Evolutionary conservation across 1,284 basidiomycete species (phyloP).

Genomic region (Coriolopsis trogii): DNA sequence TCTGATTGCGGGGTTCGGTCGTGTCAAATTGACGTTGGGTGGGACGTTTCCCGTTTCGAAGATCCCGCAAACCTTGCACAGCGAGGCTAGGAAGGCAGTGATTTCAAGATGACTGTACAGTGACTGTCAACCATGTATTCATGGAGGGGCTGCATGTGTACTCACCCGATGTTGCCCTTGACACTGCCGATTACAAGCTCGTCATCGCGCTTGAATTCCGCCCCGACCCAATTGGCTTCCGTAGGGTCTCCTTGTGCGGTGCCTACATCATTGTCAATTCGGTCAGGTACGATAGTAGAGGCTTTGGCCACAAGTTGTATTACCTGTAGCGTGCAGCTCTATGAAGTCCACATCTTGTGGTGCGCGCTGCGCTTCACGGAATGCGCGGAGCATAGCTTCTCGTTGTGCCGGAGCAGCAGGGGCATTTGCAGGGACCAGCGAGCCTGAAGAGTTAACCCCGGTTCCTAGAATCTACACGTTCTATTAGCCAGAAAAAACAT

Average conservation of each 20-base stretch:
- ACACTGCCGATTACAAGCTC: conserved; percentile 46
- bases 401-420: conserved; percentile 42
- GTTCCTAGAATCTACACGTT: conserved; percentile 43
- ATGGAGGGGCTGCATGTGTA: neutral
- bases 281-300: neutral
- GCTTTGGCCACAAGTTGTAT: conserved; percentile 1
- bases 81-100: conserved; percentile 41
- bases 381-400: conserved; percentile 38
- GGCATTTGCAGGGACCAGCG: conserved; percentile 38
- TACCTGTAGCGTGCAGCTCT: conserved; percentile 52
- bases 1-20: conserved; percentile 40
- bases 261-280: conserved; percentile 26
- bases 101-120: conserved; percentile 39
- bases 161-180: conserved; percentile 51
- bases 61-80: conserved; percentile 42
- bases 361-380: conserved; percentile 29
- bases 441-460: conserved; percentile 41
- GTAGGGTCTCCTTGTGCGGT: conserved; percentile 53
- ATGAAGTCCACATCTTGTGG: conserved; percentile 48
- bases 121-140: neutral
- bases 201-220: conserved; percentile 34
- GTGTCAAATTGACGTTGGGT: conserved; percentile 41
- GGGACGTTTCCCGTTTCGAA: conserved; percentile 40
- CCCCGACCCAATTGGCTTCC: conserved; percentile 52
- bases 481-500: neutral